Percentiles rank a stretch among this genome's conserved stretches.
These are phyloP conservation scores for Auriscalpium vulgare DNA, from an alignment of 768 basidiomycete species.

Conservation along the genomic window DNA sequence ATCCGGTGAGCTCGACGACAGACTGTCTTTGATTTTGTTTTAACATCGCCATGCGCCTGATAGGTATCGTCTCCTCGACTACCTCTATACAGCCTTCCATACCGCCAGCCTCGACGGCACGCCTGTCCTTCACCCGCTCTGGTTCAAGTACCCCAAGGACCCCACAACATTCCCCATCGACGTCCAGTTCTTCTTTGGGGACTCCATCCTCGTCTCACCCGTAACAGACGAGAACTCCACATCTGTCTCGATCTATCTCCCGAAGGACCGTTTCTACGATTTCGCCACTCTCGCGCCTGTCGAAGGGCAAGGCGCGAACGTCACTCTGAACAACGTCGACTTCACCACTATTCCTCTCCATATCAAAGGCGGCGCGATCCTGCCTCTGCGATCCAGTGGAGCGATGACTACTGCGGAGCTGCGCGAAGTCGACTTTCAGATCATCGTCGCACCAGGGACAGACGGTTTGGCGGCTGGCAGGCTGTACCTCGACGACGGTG, in stretches of 20 bases:
- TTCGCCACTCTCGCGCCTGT: conserved; percentile 43
- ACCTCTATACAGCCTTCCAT: conserved; percentile 67
- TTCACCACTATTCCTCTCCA: conserved; percentile 55
- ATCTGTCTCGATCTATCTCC: conserved; percentile 53
- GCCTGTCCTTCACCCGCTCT: conserved; percentile 54
- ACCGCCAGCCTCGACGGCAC: conserved; percentile 48
- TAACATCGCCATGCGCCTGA: neutral
- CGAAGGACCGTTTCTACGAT: conserved; percentile 59
- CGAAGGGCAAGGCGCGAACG: conserved; percentile 34
- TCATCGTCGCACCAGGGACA: conserved; percentile 50
- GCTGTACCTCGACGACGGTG: conserved; percentile 62
- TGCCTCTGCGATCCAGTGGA: conserved; percentile 46
- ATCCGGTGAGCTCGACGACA: conserved; percentile 36
- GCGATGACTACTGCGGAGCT: conserved; percentile 56
- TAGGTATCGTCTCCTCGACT: conserved; percentile 63
- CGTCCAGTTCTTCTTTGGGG: conserved; percentile 62
- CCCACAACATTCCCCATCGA: conserved; percentile 49
- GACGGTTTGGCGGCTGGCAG: conserved; percentile 42
- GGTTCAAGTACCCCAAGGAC: conserved; percentile 63
- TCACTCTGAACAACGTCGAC: conserved; percentile 39
- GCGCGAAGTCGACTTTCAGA: conserved; percentile 47
- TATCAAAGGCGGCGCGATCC: conserved; percentile 49
- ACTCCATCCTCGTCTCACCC: conserved; percentile 60
- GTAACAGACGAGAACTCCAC: conserved; percentile 55
- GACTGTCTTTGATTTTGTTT: neutral